Evolutionary conservation across 2,329 filamentous ascomycete genomes (phyloP).

Genomic region (Verruconis gallopava): DNA sequence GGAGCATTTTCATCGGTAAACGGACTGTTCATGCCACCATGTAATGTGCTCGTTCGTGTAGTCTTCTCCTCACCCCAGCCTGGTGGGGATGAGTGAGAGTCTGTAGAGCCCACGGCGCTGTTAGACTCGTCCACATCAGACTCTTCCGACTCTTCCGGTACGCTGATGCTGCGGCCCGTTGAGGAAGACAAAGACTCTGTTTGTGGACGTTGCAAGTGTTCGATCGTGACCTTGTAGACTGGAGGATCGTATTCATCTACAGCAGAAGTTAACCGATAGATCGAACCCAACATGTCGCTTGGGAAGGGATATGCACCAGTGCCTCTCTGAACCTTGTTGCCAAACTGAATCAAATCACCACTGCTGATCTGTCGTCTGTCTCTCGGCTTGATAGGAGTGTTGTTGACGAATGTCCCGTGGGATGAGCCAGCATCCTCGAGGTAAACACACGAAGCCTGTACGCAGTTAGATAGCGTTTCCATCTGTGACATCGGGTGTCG

Average conservation of each 20-base stretch:
- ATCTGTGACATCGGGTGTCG: neutral
- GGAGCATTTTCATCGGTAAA: too few relatives aligned
- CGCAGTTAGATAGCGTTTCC: constrained; percentile 1
- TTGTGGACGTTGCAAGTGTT: neutral
- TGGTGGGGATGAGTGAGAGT: neutral
- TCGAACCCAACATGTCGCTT: neutral
- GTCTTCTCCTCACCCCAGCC: neutral
- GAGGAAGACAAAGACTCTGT: too few relatives aligned
- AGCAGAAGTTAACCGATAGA: neutral
- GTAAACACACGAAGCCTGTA: constrained; percentile 21
- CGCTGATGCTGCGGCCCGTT: neutral
- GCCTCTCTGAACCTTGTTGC: constrained; percentile 21
- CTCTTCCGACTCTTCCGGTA: neutral
- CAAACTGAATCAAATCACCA: constrained; percentile 25
- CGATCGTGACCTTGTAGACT: neutral
- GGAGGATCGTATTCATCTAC: neutral
- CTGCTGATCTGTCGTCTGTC: constrained; percentile 16
- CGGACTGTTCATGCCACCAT: too few relatives aligned
- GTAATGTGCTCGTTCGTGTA: neutral
- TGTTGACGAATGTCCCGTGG: constrained; percentile 48
- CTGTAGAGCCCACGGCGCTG: neutral
- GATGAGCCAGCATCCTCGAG: constrained; percentile 46
- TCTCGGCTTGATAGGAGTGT: constrained; percentile 18
- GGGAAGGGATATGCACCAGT: constrained; percentile 6
- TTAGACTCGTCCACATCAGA: constrained; percentile 1